Evolutionary conservation across 129 eudicot genomes (phyloP), one percentile per base, ranked within the genome.

Genomic region (Heracleum sosnowskyi): DNA sequence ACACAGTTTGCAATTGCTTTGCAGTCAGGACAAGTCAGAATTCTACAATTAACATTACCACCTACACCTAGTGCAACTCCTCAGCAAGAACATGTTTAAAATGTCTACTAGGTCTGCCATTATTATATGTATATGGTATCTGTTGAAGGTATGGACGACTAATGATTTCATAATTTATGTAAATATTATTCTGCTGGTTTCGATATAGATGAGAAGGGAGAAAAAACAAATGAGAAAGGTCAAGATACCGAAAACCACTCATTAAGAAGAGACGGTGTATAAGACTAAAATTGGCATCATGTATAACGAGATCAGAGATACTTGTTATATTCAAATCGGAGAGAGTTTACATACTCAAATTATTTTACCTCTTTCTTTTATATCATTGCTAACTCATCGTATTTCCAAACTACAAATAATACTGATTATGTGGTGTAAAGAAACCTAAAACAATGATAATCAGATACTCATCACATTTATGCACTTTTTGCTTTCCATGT

Each of bases 21-120:
- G 51, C 95, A 87, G 80, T 85, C 90, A 28, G 90, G 90, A 31
- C 92, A 90, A 77, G 82, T 85, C 66, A 83, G 90, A 72, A 88
- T 89, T 75, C 77, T 90, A 37, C 91, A 86, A 13, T 88, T 88
- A 63, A 84, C 89, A 41, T 77, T 85, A 70, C 88, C 96, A 42
- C 85, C 93, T 11, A 83, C 87, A 31, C 82, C 86, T 10, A 51
- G 74, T 9, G 72, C 79, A 73, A 68, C 88, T 79, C 86, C 91
- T 5, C 80, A 17, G 77, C 89, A 81, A 57, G 85, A 87, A 79
- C 78, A 72, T 51, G 90, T 79, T 73, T 84, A 75, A 84, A 72
- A 51, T 45, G 71, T 28, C 37, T 4, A 64, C 22, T 4, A 12
- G 22, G 29, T 63, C 20, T 55, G 12, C 63, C 63, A 22, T 53